Evolutionary conservation across 148 eudicot species (phyloP), one percentile per base, ranked within the genome.

Genomic region (Rhododendron molle): DNA sequence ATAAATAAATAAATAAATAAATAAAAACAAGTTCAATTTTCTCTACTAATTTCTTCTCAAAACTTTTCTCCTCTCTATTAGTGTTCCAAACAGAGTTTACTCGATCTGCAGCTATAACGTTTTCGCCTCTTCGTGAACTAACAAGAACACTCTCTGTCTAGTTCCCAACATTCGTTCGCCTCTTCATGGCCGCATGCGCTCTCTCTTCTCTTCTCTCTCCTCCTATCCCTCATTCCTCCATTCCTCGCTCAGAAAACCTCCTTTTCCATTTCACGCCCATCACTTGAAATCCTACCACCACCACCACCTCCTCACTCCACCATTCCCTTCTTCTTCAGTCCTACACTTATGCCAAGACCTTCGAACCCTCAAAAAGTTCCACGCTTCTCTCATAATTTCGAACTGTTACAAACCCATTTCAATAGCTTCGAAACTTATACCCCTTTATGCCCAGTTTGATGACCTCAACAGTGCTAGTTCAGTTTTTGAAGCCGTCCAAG

Each of bases 361-460:
- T 79, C 80, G 76, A 81, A 81, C 86, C 36, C 83, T 88, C 58
- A 86, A 86, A 78, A 83, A 84, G 80, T 9, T 58, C 78, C 90
- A 88, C 26, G 86, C 90, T 80, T 60, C 71, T 21, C 76, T 80
- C 34, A 38, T 88, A 76, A 77, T 86, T 47, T 84, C 86, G 38
- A 60, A 74, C 62, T 3, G 78, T 47, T 74, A 5, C 54, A 49
- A 49, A 80, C 47, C 54, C 72, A 43, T 62, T 80, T 52, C 78
- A 58, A 34, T 83, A n/a, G 84, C 50, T 86, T 74, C 90, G 28
- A 86, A 88, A 71, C 58, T 88, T 13, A 14, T 81, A 56, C 73
- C 86, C 80, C 86, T 88, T 26, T 88, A 88, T 52, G 69, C 83
- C 26, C 78, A 47, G 1, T 88, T 88, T 56, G 36, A 76, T 20